These are phyloP conservation scores for Chrysoporthe deuterocubensis DNA, from an alignment of 2,329 filamentous ascomycete species.

Conservation along the genomic window DNA sequence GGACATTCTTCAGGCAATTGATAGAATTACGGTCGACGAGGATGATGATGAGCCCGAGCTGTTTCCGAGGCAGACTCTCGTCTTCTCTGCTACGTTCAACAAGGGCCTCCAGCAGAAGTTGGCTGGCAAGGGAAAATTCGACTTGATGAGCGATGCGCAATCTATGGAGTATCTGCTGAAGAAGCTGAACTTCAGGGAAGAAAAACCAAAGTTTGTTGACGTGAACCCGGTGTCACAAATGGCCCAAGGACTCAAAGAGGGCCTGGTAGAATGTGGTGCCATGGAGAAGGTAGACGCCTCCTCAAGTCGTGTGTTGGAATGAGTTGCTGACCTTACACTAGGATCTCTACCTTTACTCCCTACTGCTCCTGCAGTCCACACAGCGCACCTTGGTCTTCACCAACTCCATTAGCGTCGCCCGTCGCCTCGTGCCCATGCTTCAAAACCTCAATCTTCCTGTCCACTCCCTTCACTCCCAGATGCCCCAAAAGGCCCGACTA, in stretches of 20 bases:
- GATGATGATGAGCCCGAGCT: conserved; percentile 50
- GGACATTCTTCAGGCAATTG: conserved; percentile 81
- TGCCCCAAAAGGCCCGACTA: conserved; percentile 95
- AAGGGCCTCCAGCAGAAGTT: conserved; percentile 90
- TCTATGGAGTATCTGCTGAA: conserved; percentile 93
- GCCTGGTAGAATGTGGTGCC: conserved; percentile 86
- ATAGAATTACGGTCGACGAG: conserved; percentile 69
- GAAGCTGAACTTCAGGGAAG: conserved; percentile 84
- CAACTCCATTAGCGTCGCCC: conserved; percentile 92
- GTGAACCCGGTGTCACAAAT: conserved; percentile 89
- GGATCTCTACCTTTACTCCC: conserved; percentile 90
- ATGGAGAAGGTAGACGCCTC: conserved; percentile 77
- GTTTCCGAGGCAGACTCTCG: conserved; percentile 76
- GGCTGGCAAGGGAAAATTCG: conserved; percentile 72
- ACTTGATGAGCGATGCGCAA: conserved; percentile 72
- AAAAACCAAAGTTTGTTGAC: conserved; percentile 88
- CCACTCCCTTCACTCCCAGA: conserved; percentile 84
- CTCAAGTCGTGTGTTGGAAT: conserved; percentile 26
- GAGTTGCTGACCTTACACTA: conserved; percentile 40
- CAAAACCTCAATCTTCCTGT: conserved; percentile 79
- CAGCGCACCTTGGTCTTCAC: conserved; percentile 88
- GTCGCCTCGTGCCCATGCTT: conserved; percentile 82
- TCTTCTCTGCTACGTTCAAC: conserved; percentile 97
- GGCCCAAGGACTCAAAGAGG: conserved; percentile 84
- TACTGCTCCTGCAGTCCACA: conserved; percentile 81